Evolutionary conservation across 345 rosid genomes (phyloP), one percentile per base, ranked within the genome.

Genomic region (Citrus glauca): DNA sequence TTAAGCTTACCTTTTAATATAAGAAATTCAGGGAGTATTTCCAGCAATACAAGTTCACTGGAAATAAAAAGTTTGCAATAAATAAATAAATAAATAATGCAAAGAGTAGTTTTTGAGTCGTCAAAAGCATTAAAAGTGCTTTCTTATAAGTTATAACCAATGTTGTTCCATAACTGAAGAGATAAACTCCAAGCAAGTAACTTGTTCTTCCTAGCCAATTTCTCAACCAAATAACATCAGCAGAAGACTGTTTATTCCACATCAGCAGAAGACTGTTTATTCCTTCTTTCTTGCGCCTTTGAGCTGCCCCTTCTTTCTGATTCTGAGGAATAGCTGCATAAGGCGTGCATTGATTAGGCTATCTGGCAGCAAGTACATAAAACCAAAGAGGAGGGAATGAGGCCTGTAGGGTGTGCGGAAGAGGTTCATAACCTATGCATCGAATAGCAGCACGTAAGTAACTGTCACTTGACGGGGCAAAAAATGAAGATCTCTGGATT

Each of bases 361-460:
- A 75, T 90, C 93, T 0, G 93, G 93, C 59, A 93, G 30, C n/a
- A 82, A 74, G 65, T 66, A 45, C 16, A 80, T 45, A 72, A 91
- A 78, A 16, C 84, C 76, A 89, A 96, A 91, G 72, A 89, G 84
- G 78, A 91, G 74, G 2, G 98, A 84, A 69, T 93, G 96, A 30
- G 94, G 93, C 96, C 95, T 88, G 87, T 90, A 91, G 0, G 94
- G 94, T 7, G 92, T 90, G 90, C 96, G 89, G 90, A 0, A 87
- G 90, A 68, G 94, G 85, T 77, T 88, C 98, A 1, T 91, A 87
- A 17, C 94, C 94, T 79, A 93, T 77, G 78, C 89, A 90, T 10
- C 87, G 89, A 81, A 93, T 20, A 48, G 84, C 92, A 71, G 92
- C 93, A 50, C 81, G 74, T 69, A 90, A 93, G 78, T 93, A 93